Evolutionary conservation across 2,329 filamentous ascomycete genomes (phyloP).

Genomic region (Fusarium mangiferae): DNA sequence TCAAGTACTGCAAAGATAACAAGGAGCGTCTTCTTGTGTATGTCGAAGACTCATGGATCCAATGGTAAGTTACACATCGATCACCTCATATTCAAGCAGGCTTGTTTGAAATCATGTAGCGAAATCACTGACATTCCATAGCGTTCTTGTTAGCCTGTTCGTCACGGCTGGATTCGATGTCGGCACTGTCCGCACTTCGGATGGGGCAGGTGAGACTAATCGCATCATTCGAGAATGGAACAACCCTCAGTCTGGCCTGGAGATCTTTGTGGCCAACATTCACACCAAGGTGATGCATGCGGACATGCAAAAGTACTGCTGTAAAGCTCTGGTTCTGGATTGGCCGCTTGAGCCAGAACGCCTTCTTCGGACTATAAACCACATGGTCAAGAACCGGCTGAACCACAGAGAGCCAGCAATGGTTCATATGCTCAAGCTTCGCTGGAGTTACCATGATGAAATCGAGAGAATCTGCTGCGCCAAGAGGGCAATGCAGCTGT

Average conservation of each 20-base stretch:
- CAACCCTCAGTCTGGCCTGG: neutral
- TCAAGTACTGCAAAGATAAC: neutral
- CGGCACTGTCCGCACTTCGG: neutral
- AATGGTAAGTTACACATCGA: neutral
- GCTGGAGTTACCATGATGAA: neutral
- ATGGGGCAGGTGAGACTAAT: neutral
- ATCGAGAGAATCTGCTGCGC: neutral
- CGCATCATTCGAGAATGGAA: neutral
- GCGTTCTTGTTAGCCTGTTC: neutral
- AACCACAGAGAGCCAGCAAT: neutral
- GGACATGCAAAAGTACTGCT: neutral
- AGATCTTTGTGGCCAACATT: neutral
- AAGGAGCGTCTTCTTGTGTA: neutral
- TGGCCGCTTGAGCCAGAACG: neutral
- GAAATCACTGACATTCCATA: neutral
- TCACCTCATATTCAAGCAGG: accelerated
- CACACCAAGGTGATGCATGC: neutral
- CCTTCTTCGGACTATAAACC: neutral
- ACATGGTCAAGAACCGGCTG: neutral
- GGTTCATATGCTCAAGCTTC: neutral
- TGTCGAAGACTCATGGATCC: neutral
- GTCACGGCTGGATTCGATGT: neutral
- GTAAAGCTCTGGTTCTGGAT: neutral
- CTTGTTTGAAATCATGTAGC: neutral
- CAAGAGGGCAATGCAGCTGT: neutral